Evolutionary conservation across 2,329 filamentous ascomycete genomes (phyloP).

Genomic region (Alternaria postmessia): DNA sequence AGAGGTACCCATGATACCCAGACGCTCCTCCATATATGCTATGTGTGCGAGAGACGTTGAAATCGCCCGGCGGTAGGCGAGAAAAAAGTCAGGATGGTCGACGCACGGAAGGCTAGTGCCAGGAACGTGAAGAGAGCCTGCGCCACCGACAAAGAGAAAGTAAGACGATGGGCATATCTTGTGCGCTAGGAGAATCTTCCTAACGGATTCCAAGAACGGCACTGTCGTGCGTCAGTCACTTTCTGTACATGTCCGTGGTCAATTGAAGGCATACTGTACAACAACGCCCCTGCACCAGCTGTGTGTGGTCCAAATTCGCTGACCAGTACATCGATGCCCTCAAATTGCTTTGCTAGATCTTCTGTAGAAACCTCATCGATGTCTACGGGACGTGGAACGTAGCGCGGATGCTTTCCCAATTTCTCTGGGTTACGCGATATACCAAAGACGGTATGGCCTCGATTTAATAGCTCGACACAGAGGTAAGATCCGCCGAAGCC

Average conservation of each 20-base stretch:
- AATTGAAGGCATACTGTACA: constrained; percentile 38
- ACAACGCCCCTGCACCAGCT: constrained; percentile 33
- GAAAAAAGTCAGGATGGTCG: constrained; percentile 46
- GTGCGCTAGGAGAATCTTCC: constrained; percentile 45
- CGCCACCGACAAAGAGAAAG: constrained; percentile 49
- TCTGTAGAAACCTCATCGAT: constrained; percentile 34
- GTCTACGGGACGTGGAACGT: constrained; percentile 39
- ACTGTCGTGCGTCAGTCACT: constrained; percentile 22
- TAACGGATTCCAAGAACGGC: constrained; percentile 46
- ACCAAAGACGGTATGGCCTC: constrained; percentile 46
- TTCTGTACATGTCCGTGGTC: not conserved
- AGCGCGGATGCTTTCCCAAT: constrained; percentile 41
- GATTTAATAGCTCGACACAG: constrained; percentile 43
- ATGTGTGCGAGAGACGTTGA: constrained; percentile 47
- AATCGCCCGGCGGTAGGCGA: constrained; percentile 47
- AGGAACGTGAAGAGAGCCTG: constrained; percentile 43
- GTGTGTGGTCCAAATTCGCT: constrained; percentile 48
- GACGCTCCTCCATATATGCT: constrained; percentile 46
- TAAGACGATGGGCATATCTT: constrained; percentile 37
- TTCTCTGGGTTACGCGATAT: constrained; percentile 46
- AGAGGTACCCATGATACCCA: constrained; percentile 39
- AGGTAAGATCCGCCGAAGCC: constrained; percentile 49
- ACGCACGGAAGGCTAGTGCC: constrained; percentile 30
- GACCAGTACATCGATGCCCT: constrained; percentile 43
- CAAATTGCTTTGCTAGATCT: constrained; percentile 37